Conservation (phyloP, 2,329 filamentous ascomycete species). For the Trichoderma aggressivum region DNA sequence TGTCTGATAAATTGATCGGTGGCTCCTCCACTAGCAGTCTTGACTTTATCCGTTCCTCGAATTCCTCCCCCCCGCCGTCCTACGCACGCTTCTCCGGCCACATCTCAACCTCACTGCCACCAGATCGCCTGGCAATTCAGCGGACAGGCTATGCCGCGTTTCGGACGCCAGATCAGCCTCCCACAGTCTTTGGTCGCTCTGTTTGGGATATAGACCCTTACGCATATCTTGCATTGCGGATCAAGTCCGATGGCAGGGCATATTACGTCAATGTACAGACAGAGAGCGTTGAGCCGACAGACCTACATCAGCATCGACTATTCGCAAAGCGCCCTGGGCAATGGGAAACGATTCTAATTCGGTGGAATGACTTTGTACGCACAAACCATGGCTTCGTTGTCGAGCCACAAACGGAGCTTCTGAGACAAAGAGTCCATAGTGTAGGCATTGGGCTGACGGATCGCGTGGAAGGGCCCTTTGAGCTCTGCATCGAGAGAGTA, state of each 20-base stretch:
- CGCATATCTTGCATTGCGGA: conserved; percentile 77
- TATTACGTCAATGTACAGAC: conserved; percentile 97
- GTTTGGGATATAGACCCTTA: conserved; percentile 91
- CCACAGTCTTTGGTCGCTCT: conserved; percentile 80
- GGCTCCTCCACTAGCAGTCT: conserved; percentile 75
- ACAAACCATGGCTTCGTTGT: conserved; percentile 91
- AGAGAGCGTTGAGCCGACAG: conserved; percentile 88
- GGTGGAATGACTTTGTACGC: conserved; percentile 88
- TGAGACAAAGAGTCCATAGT: conserved; percentile 79
- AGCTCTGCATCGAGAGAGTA: conserved; percentile 77
- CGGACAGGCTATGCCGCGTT: conserved; percentile 87
- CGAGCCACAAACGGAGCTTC: conserved; percentile 86
- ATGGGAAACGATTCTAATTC: conserved; percentile 94
- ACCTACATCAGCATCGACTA: conserved; percentile 90
- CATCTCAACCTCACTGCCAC: conserved; percentile 82
- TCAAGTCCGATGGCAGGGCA: conserved; percentile 85
- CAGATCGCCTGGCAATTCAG: conserved; percentile 68
- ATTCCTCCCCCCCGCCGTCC: conserved; percentile 24
- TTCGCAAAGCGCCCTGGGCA: conserved; percentile 74
- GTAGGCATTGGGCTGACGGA: conserved; percentile 89
- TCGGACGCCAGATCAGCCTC: conserved; percentile 71
- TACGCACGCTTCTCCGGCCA: conserved; percentile 81
- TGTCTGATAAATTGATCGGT: conserved; percentile 84
- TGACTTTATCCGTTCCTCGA: conserved; percentile 52
- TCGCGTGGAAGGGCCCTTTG: conserved; percentile 81